Percentiles rank a stretch among this genome's conserved stretches.
Evolutionary conservation across 164 flowering plant genomes (phyloP).

Genomic region (Protea cynaroides): DNA sequence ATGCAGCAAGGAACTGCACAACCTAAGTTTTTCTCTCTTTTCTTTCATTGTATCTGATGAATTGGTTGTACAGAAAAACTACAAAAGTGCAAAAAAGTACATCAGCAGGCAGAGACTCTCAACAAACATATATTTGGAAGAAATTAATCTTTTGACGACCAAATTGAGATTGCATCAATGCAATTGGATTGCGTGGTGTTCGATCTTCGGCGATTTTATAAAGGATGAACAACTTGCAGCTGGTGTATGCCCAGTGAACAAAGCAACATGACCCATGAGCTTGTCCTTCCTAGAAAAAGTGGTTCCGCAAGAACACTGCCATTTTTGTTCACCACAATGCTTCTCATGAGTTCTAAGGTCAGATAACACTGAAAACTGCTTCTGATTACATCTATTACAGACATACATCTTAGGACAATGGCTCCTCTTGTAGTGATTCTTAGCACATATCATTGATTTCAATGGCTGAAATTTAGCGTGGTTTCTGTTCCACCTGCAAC

Average conservation of each 20-base stretch:
- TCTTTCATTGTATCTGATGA: no score
- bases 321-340: slow-evolving; percentile 72
- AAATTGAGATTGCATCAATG: neutral
- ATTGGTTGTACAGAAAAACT: no score
- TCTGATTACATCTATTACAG: slow-evolving; percentile 64
- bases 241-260: slow-evolving; percentile 58
- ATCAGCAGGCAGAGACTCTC: no score
- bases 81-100: no score
- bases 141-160: neutral
- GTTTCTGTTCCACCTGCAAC: slow-evolving; percentile 71
- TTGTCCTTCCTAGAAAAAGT: slow-evolving; percentile 80
- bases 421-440: slow-evolving; percentile 83
- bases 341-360: slow-evolving; percentile 84
- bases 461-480: slow-evolving; percentile 77
- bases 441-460: slow-evolving; percentile 73
- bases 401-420: slow-evolving; percentile 77
- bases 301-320: slow-evolving; percentile 83
- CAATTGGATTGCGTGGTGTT: neutral
- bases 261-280: slow-evolving; percentile 68
- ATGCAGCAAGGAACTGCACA: no score
- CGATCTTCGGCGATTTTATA: slow-evolving; percentile 2
- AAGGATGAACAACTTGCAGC: slow-evolving; percentile 8
- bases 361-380: slow-evolving; percentile 72
- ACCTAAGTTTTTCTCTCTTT: no score
- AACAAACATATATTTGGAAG: neutral